Evolutionary conservation across 163 green algal species (phyloP).

Genomic region (Chloromonas sp.): DNA sequence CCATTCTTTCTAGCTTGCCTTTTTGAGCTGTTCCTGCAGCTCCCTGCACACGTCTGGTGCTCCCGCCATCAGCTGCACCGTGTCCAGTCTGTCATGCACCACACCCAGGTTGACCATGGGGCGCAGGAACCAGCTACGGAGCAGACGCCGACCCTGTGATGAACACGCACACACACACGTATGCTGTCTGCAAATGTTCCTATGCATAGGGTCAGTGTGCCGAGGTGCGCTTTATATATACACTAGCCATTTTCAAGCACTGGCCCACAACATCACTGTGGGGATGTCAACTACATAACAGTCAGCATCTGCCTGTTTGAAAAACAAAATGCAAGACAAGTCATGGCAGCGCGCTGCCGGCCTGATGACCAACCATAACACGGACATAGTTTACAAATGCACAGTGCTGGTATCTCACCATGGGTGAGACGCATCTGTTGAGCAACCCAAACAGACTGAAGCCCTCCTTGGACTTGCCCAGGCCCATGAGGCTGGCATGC

Average conservation of each 20-base stretch:
- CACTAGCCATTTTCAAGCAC: too few species aligned
- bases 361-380: too few species aligned
- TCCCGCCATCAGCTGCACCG: slow-evolving; percentile 55
- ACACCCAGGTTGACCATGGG: slow-evolving; percentile 70
- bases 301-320: too few species aligned
- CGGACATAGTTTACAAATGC: too few species aligned
- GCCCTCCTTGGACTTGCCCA: slow-evolving; percentile 81
- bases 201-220: too few species aligned
- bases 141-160: slow-evolving; percentile 51
- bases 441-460: slow-evolving; percentile 78
- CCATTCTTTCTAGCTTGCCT: too few species aligned
- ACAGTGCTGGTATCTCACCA: slow-evolving; percentile 21
- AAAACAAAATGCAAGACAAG: too few species aligned
- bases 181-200: background rate
- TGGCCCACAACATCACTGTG: too few species aligned
- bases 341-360: too few species aligned
- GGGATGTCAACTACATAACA: too few species aligned
- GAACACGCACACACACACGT: too few species aligned
- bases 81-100: slow-evolving; percentile 63
- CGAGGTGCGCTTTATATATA: too few species aligned
- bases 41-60: slow-evolving; percentile 9
- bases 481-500: slow-evolving; percentile 82
- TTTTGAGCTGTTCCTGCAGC: background rate
- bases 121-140: slow-evolving; percentile 75
- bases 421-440: slow-evolving; percentile 61